Base-by-base conservation (phyloP, 768 basidiomycete genomes). In the Termitomyces sp. region DNA sequence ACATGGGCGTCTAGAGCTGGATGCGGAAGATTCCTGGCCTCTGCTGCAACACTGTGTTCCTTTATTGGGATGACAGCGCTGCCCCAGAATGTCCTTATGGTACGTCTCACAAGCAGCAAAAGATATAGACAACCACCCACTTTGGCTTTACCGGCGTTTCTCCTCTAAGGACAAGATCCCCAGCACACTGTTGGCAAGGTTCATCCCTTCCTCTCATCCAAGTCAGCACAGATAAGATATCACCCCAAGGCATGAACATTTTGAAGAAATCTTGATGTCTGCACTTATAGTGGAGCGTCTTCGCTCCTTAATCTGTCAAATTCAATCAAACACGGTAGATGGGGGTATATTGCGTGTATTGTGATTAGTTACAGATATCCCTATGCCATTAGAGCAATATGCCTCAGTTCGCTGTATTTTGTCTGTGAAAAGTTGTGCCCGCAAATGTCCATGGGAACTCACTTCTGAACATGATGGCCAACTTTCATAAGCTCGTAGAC, bases 391-490 rank as follows among this genome's bases (percentile, higher is more conserved):
- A 94, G 76, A 14, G 88, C 85, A 55, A 94, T 93, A 59, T 92
- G 84, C 64, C 81, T 86, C 64, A 94, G 73, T 74, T 92, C 91
- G 63, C 92, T 93, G 64, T 5, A 59, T 17, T 27, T 38, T 5
- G 5, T 46, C 16, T 50, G 31, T 53, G 49, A 17, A 44, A 64
- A 41, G 41, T 43, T 27, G 27, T 51, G 21, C 46, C 14, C 54
- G n/a, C 31, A 41, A 50, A 53, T 34, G 17, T 17, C 46, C 29
- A 34, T 29, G 47, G 10, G 17, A 34, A 62, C 84, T 66, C 64
- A 91, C 90, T 84, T 87, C 66, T 87, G 85, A 23, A 98, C 93
- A 63, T 94, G 91, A 66, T 91, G 83, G 5, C 94, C 94, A 42
- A 95, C 94, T 67, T 92, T 89, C 85, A 95, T 89, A 9, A 80